Evolutionary conservation across 2,329 filamentous ascomycete genomes (phyloP), one percentile per base, ranked within the genome.

Genomic region (Raffaelea arxii): DNA sequence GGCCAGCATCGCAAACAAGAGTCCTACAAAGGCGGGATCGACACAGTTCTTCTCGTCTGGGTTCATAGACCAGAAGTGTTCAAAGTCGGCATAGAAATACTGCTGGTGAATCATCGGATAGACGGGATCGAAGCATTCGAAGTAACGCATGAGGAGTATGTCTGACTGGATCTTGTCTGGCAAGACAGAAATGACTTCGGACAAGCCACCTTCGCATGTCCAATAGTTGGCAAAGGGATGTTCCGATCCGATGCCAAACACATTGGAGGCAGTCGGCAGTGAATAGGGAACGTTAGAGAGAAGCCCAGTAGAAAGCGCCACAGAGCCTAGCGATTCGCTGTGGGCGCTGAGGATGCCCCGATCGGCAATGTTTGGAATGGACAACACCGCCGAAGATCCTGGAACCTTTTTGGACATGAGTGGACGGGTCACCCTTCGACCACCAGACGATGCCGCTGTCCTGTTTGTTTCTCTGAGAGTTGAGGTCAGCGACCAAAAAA

Each of bases 161-260:
- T 90, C 84, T 45, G 83, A 82, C 61, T 89, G 84, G 9, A 82
- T 65, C 64, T 86, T 89, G 48, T 82, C 82, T 0, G 86, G 86
- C 12, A 91, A 67, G 4, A 89, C 83, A 2, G 77, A 79, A 38
- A 89, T 79, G 6, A 89, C 84, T 62, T 91, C 86, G 9, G 78
- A 71, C 18, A 91, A 65, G 0, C 84, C 85, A 41, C 86, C 85
- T 50, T 82, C 76, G 56, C 82, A 86, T 3, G 84, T 90, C 86
- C 86, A 91, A 62, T 90, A 90, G 59, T 90, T 90, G 56, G 83
- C 80, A 59, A 89, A 89, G 0, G 84, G 84, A 58, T 88, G 84
- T 58, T 87, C 82, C 1, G 82, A 80, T 14, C 83, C 84, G 52
- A 88, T 80, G n/a, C 85, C 85, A 58, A 90, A 90, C 46, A 89